These are phyloP conservation scores for Physaria fendleri DNA, from an alignment of 345 rosid species.

Conservation along the genomic window DNA sequence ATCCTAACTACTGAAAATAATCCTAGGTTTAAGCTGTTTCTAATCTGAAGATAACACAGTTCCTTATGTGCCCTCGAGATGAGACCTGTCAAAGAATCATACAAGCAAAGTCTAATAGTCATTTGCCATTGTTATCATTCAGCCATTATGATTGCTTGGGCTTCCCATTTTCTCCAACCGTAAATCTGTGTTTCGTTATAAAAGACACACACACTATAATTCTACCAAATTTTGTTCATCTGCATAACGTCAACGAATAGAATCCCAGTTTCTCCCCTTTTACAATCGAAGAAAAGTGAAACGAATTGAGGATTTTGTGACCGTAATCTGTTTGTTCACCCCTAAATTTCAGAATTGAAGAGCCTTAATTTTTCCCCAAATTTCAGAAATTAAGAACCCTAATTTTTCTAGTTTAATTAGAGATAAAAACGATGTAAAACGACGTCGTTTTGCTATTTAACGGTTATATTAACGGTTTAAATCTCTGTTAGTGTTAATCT, in stretches of 20 bases:
- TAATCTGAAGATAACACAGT: not conserved
- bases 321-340: too few relatives aligned
- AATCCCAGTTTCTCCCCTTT: too few relatives aligned
- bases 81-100: slow-evolving; percentile 1
- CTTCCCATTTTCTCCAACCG: slow-evolving; percentile 96
- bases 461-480: too few relatives aligned
- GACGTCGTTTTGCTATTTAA: too few relatives aligned
- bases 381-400: too few relatives aligned
- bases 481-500: too few relatives aligned
- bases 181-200: slow-evolving; percentile 45
- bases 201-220: slow-evolving; percentile 16
- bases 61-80: not conserved
- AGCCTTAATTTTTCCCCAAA: too few relatives aligned
- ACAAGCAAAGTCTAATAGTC: not conserved
- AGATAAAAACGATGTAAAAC: too few relatives aligned
- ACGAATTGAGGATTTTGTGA: too few relatives aligned
- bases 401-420: too few relatives aligned
- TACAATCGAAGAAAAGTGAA: too few relatives aligned
- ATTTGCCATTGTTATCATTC: slow-evolving; percentile 62
- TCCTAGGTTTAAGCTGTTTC: not conserved
- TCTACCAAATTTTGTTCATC: not conserved
- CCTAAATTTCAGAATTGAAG: too few relatives aligned
- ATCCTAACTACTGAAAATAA: not conserved
- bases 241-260: not conserved
- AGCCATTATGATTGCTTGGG: slow-evolving; percentile 42